Evolutionary conservation across 176 grass and related monocot genomes (phyloP), one percentile per base, ranked within the genome.

Genomic region (Zea luxurians): DNA sequence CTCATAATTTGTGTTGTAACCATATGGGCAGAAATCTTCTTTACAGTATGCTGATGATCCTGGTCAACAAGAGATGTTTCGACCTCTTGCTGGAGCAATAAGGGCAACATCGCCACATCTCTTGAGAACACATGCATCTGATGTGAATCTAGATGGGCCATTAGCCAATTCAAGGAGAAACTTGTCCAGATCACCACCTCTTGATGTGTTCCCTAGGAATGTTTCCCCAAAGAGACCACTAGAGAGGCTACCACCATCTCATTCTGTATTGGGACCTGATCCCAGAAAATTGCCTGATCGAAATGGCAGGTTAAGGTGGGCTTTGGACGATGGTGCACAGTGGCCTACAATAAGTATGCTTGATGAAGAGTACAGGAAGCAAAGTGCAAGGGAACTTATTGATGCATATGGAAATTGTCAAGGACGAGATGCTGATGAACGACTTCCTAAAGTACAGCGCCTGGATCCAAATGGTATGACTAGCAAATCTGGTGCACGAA

Each of bases 371-470:
- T 89, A 87, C 68, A 83, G 83, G 37, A 90, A 89, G 48, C 90
- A 88, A 55, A 83, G 89, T 78, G 78, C 92, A 71, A 89, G 96
- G 83, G 92, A 99, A 44, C 86, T 99, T 75, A 99, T 99, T 87
- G 96, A 93, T 85, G 90, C 92, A 37, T 99, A 99, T 83, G 96
- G 96, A 79, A 93, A 93, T 90, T 89, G 63, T 90, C 86, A 86
- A 86, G 92, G 80, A 37, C 84, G 68, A 55, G 86, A 83, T 74
- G 79, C 77, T 58, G 81, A 82, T 81, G 93, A 88, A 77, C 90
- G 86, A 77, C 16, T 88, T 83, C 37, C 79, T 71, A 99, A 99
- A 79, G 69, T 93, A 57, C 96, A 85, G 71, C 88, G 90, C 20
- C 77, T 95, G 18, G 88, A 91, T 78, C 70, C 78, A 74, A 97